Conservation (phyloP, 495 filamentous ascomycete genomes). For the Terfezia boudieri region DNA sequence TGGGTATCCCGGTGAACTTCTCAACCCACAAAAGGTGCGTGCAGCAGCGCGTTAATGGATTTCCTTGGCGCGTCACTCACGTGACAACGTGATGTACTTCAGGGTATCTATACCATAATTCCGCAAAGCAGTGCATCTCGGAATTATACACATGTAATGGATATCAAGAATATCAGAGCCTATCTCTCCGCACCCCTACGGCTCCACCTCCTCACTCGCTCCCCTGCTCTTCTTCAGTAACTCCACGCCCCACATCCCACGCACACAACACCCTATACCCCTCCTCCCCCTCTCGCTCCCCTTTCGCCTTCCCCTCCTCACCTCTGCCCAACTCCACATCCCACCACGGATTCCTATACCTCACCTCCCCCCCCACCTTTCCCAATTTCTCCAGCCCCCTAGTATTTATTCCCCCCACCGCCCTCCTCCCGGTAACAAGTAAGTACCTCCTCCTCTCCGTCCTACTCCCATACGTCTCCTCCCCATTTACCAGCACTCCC, state of each 20-base stretch:
- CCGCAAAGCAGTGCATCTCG: too few relatives aligned
- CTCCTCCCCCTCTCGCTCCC: background rate
- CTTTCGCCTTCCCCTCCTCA: background rate
- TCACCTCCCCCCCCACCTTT: background rate
- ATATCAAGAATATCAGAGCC: constrained; percentile 5
- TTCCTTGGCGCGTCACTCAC: too few relatives aligned
- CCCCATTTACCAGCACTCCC: background rate
- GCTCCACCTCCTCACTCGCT: background rate
- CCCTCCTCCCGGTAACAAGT: background rate
- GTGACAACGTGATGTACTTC: too few relatives aligned
- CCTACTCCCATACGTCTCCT: background rate
- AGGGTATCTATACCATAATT: too few relatives aligned
- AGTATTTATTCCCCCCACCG: background rate
- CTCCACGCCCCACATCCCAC: background rate
- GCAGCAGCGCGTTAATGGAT: too few relatives aligned
- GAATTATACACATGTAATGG: too few relatives aligned
- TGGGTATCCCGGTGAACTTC: too few relatives aligned
- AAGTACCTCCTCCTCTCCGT: background rate
- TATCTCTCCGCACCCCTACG: background rate
- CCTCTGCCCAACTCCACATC: constrained; percentile 1
- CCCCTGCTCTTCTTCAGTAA: background rate
- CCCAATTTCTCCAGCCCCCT: background rate
- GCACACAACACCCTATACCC: background rate
- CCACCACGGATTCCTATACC: background rate
- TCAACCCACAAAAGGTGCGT: too few relatives aligned